A percentile compares a stretch with the other conserved stretches of the same genome.
Evolutionary conservation across 2,329 filamentous ascomycete species (phyloP).

Genomic region (Diatrype stigma): DNA sequence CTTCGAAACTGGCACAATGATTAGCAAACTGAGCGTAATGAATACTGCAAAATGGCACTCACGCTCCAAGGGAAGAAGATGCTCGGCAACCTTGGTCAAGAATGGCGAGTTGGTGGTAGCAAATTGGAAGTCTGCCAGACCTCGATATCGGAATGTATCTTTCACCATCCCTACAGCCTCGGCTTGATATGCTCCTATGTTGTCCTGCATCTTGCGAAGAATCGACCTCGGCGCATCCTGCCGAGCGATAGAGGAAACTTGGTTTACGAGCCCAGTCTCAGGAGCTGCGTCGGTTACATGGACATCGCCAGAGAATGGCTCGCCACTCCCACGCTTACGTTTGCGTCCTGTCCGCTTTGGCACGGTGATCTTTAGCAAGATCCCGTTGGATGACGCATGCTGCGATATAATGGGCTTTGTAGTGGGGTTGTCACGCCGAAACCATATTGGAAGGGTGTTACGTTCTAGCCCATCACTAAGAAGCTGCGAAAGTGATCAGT

Average conservation of each 20-base stretch:
- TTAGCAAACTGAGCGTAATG: conserved; percentile 14
- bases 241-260: conserved; percentile 40
- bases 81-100: conserved; percentile 65
- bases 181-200: conserved; percentile 60
- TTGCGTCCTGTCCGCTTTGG: conserved; percentile 84
- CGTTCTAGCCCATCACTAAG: conserved; percentile 30
- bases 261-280: conserved; percentile 12
- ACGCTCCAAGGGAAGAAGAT: conserved; percentile 70
- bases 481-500: conserved; percentile 15
- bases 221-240: conserved; percentile 52
- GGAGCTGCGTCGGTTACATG: conserved; percentile 25
- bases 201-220: conserved; percentile 65
- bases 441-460: conserved; percentile 61
- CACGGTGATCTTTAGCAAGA: conserved; percentile 81
- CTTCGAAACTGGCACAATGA: conserved; percentile 38
- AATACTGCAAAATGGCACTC: conserved; percentile 12
- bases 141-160: conserved; percentile 82
- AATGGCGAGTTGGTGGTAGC: conserved; percentile 65
- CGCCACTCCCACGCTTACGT: conserved; percentile 72
- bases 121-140: conserved; percentile 82
- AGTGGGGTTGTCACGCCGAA: conserved; percentile 76
- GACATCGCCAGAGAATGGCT: conserved; percentile 52
- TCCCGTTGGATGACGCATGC: conserved; percentile 71
- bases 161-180: conserved; percentile 69
- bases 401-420: conserved; percentile 75